These are phyloP conservation scores for Paraleonurus japonicus DNA, from an alignment of 257 asterid species.

Conservation along the genomic window DNA sequence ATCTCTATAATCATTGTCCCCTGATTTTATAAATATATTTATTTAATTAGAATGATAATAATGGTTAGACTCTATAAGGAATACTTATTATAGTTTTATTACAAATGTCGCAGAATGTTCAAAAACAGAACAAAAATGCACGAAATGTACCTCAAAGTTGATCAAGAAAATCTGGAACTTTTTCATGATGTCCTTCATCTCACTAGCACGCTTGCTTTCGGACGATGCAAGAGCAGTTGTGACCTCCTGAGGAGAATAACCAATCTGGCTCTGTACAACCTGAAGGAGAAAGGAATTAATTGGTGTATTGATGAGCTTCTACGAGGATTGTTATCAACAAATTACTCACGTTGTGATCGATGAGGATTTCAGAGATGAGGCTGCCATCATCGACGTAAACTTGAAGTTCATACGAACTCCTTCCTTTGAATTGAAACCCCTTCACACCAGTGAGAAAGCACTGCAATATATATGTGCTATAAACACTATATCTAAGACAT, in stretches of 20 bases:
- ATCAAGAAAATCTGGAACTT: slow-evolving; percentile 64
- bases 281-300: slow-evolving; percentile 29
- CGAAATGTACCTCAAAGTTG: slow-evolving; percentile 72
- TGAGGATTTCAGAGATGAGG: slow-evolving; percentile 77
- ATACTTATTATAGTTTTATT: neutral
- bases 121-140: neutral
- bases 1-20: slow-evolving; percentile 73
- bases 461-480: slow-evolving; percentile 40
- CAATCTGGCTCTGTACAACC: slow-evolving; percentile 65
- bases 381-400: slow-evolving; percentile 92
- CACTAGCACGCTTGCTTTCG: slow-evolving; percentile 37
- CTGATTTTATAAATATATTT: too few species aligned
- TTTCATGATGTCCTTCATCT: slow-evolving; percentile 54
- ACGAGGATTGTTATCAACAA: slow-evolving; percentile 1
- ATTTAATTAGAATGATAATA: too few species aligned
- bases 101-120: neutral
- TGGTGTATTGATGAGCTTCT: slow-evolving; percentile 23
- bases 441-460: slow-evolving; percentile 79
- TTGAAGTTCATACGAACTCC: slow-evolving; percentile 66
- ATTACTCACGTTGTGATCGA: slow-evolving; percentile 70
- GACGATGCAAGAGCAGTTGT: slow-evolving; percentile 55
- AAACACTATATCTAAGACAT: neutral
- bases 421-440: slow-evolving; percentile 60
- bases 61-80: too few species aligned
- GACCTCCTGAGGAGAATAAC: slow-evolving; percentile 76